Percentiles rank a stretch among this genome's conserved stretches.
These are phyloP conservation scores for Pseudogymnoascus sp. DNA, from an alignment of 2,329 filamentous ascomycete genomes.

Conservation along the genomic window DNA sequence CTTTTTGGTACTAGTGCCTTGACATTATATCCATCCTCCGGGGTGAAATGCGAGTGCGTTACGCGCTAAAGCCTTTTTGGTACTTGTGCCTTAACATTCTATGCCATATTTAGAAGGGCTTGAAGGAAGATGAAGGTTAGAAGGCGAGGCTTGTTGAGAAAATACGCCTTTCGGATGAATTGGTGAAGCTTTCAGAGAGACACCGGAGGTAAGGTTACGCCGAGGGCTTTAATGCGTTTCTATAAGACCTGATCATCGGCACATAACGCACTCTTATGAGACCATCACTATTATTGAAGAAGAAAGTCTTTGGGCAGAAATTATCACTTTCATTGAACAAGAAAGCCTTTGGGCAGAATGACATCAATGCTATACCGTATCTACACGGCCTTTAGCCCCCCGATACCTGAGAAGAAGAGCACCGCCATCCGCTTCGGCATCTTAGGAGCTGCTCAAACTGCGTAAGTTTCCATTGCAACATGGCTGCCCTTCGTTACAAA, in stretches of 20 bases:
- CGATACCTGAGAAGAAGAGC: conserved; percentile 5
- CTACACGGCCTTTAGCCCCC: conserved; percentile 8
- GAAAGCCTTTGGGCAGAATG: conserved; percentile 7
- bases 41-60: background rate
- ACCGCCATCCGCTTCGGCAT: conserved; percentile 13
- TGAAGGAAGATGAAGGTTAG: background rate
- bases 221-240: background rate
- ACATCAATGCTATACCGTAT: conserved; percentile 9
- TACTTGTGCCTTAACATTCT: background rate
- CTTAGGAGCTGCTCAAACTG: conserved; percentile 13
- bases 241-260: background rate
- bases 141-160: background rate
- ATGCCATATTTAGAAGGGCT: background rate
- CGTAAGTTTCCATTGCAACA: conserved; percentile 9
- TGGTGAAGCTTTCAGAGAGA: background rate
- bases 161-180: background rate
- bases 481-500: background rate
- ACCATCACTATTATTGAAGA: background rate
- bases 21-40: too few relatives aligned
- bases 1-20: background rate
- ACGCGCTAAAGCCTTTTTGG: background rate
- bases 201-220: background rate
- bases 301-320: background rate
- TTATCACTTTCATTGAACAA: background rate
- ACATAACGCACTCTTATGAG: background rate